Percentiles rank a stretch among this genome's conserved stretches.
Evolutionary conservation across 2,329 filamentous ascomycete species (phyloP).

Genomic region (Diaporthe sp.): DNA sequence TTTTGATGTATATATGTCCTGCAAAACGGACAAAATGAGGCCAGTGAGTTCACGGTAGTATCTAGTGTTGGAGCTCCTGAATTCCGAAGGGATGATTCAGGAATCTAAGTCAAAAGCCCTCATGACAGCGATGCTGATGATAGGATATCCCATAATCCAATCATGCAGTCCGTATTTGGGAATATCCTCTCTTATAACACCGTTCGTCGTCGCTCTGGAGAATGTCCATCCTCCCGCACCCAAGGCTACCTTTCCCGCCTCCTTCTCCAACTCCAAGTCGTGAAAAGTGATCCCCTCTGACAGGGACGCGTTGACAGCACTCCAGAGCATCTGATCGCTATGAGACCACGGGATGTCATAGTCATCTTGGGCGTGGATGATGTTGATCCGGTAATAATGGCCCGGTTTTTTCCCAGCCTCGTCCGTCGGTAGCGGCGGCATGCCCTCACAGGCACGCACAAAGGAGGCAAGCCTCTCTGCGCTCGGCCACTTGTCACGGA

Average conservation of each 20-base stretch:
- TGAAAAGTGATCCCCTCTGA: conserved; percentile 55
- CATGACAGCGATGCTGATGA: conserved; percentile 65
- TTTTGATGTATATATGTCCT: too few species aligned
- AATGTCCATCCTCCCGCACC: conserved; percentile 65
- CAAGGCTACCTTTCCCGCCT: conserved; percentile 53
- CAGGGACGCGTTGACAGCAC: conserved; percentile 65
- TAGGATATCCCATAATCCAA: conserved; percentile 69
- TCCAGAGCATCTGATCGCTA: conserved; percentile 65
- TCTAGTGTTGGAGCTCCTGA: background rate
- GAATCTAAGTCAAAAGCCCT: conserved; percentile 55
- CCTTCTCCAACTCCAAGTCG: conserved; percentile 62
- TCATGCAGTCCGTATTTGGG: conserved; percentile 71
- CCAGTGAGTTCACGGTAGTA: too few species aligned
- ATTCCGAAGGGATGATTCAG: background rate
- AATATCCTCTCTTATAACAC: conserved; percentile 67
- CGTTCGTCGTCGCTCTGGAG: conserved; percentile 61
- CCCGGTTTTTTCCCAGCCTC: background rate
- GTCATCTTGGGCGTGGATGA: conserved; percentile 67
- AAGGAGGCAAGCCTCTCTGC: conserved; percentile 57
- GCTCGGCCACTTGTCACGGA: conserved; percentile 57
- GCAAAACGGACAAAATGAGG: too few species aligned
- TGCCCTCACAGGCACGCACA: conserved; percentile 51
- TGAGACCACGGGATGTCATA: conserved; percentile 66
- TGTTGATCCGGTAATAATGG: conserved; percentile 35
- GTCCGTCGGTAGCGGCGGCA: conserved; percentile 48